Percentiles rank a stretch among this genome's conserved stretches.
These are phyloP conservation scores for Calendula officinalis DNA, from an alignment of 129 eudicot genomes.

Conservation along the genomic window DNA sequence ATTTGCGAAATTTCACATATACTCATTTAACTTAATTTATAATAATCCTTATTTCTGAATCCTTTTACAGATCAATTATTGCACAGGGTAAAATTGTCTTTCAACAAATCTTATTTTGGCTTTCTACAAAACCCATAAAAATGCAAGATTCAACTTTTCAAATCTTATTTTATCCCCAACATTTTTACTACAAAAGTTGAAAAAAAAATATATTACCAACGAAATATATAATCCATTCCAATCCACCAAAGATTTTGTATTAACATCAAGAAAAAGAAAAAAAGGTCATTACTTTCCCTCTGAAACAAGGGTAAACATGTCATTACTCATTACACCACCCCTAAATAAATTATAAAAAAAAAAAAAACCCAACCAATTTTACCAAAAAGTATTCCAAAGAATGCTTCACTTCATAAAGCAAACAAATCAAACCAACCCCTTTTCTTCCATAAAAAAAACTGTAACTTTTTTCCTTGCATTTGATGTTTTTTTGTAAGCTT, in stretches of 20 bases:
- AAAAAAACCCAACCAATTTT: constrained; percentile 24
- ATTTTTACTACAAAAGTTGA: not conserved
- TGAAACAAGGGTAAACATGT: constrained; percentile 36
- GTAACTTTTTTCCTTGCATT: not conserved
- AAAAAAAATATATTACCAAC: constrained; percentile 11
- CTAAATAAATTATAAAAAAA: constrained; percentile 11
- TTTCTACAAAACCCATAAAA: too few species aligned
- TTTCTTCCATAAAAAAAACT: constrained; percentile 3
- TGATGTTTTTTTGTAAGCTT: not conserved
- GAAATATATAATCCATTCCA: constrained; percentile 26
- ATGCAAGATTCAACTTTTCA: too few species aligned
- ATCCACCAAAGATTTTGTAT: constrained; percentile 39
- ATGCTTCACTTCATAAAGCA: constrained; percentile 28
- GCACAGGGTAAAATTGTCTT: too few species aligned
- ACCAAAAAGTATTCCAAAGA: constrained; percentile 30
- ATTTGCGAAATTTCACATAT: too few species aligned
- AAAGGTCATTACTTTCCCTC: constrained; percentile 23
- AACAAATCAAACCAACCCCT: constrained; percentile 26
- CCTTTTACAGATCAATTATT: too few species aligned
- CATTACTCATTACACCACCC: constrained; percentile 46
- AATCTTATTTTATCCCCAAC: too few species aligned
- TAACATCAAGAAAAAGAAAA: constrained; percentile 26
- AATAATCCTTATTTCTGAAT: too few species aligned
- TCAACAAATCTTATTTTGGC: too few species aligned
- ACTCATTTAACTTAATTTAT: too few species aligned